Conservation (phyloP, 768 basidiomycete genomes). For the Lactarius indigo region DNA sequence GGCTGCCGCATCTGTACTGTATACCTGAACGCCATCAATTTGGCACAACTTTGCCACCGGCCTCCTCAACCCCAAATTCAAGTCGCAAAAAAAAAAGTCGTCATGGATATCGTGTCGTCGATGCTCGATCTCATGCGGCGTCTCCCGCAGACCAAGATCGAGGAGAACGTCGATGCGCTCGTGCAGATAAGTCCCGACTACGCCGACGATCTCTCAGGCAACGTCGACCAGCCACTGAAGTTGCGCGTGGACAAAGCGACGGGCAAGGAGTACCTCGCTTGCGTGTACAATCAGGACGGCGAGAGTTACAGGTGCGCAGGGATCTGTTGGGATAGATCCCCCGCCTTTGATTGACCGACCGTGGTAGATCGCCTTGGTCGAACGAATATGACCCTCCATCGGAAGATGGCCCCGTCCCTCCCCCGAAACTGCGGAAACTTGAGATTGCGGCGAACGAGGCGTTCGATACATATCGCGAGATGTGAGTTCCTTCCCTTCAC, state of each 20-base stretch:
- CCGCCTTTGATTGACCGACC: background rate
- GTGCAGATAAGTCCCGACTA: slow-evolving; percentile 85
- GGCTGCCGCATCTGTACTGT: background rate
- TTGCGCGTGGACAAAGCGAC: slow-evolving; percentile 74
- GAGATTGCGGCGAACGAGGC: slow-evolving; percentile 94
- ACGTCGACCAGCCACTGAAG: slow-evolving; percentile 91
- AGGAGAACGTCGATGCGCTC: slow-evolving; percentile 82
- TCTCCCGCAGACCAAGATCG: slow-evolving; percentile 86
- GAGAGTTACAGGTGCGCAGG: slow-evolving; percentile 73
- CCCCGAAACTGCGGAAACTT: slow-evolving; percentile 79
- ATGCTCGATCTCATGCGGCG: slow-evolving; percentile 96
- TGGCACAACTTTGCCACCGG: background rate
- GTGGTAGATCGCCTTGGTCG: slow-evolving; percentile 90
- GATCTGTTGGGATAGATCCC: background rate
- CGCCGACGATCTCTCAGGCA: slow-evolving; percentile 91
- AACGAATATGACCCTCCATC: slow-evolving; percentile 92
- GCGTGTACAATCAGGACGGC: slow-evolving; percentile 91
- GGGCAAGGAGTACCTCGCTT: slow-evolving; percentile 87
- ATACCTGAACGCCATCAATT: background rate
- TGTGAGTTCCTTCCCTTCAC: slow-evolving; percentile 46
- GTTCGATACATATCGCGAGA: slow-evolving; percentile 95
- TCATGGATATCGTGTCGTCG: slow-evolving; percentile 77
- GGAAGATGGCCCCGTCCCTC: slow-evolving; percentile 85
- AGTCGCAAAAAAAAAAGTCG: slow-evolving; percentile 39
- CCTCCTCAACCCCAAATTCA: background rate